A percentile compares a stretch with the other conserved stretches of the same genome.
Evolutionary conservation across 148 eudicot genomes (phyloP).

Genomic region (Amaranthus cruentus): DNA sequence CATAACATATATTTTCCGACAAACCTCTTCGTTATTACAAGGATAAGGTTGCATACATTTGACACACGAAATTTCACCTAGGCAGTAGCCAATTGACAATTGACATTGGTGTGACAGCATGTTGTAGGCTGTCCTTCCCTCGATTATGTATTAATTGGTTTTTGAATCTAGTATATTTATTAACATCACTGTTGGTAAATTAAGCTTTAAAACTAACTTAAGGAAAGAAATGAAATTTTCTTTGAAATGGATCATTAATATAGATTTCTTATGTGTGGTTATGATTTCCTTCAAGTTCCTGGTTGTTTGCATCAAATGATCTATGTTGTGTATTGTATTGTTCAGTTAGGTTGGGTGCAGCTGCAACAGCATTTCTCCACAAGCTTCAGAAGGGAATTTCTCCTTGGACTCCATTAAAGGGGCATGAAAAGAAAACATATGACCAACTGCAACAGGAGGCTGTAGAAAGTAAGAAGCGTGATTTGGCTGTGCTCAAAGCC

Average conservation of each 20-base stretch:
- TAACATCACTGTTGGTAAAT: background rate
- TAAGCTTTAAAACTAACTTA: background rate
- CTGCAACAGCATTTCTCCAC: conserved; percentile 75
- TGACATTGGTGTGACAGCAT: too few species aligned
- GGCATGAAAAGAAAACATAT: conserved; percentile 66
- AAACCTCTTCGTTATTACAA: too few species aligned
- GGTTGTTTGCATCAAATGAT: conserved; percentile 10
- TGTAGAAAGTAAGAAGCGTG: conserved; percentile 67
- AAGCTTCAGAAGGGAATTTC: conserved; percentile 79
- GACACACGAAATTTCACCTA: too few species aligned
- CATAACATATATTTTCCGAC: too few species aligned
- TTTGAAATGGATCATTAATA: background rate
- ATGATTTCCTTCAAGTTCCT: conserved; percentile 3
- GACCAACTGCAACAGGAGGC: conserved; percentile 87
- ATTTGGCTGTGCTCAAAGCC: conserved; percentile 79
- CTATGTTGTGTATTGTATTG: conserved; percentile 13
- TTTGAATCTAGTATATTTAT: too few species aligned
- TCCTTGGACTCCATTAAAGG: conserved; percentile 81
- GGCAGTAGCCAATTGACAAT: too few species aligned
- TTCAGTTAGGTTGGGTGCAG: conserved; percentile 82
- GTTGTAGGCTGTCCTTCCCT: too few species aligned
- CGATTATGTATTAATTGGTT: too few species aligned
- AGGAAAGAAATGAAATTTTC: background rate
- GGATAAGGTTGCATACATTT: too few species aligned
- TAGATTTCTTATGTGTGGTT: background rate